Percentiles rank a stretch among this genome's conserved stretches.
Evolutionary conservation across 1,284 basidiomycete species (phyloP).

Genomic region (Melampsora americana): DNA sequence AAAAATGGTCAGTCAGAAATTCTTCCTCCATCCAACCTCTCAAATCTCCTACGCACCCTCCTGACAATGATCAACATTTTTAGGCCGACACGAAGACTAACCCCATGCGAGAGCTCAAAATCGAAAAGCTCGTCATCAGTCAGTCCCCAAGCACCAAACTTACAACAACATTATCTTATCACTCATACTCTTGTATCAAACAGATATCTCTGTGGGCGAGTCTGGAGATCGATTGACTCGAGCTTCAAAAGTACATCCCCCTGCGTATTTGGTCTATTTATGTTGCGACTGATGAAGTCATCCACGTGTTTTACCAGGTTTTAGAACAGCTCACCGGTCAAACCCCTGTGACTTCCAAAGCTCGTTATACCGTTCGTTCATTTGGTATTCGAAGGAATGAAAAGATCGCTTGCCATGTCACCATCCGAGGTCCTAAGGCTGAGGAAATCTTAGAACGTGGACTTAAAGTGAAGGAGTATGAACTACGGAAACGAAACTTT

Average conservation of each 20-base stretch:
- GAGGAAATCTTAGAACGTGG: conserved; percentile 99
- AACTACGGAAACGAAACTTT: conserved; percentile 84
- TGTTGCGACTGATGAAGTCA: neutral
- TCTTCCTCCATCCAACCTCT: too few relatives aligned
- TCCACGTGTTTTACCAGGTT: conserved; percentile 31
- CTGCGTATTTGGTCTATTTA: neutral
- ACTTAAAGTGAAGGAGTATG: conserved; percentile 99
- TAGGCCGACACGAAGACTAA: conserved; percentile 43
- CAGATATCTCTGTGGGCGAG: conserved; percentile 99
- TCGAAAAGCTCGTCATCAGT: conserved; percentile 45
- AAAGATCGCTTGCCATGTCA: conserved; percentile 99
- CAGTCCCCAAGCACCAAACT: conserved; percentile 5
- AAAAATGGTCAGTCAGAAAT: neutral
- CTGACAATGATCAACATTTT: neutral
- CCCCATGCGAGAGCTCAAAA: conserved; percentile 43
- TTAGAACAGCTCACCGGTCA: conserved; percentile 99
- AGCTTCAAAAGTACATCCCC: conserved; percentile 78
- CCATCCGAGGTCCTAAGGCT: conserved; percentile 97
- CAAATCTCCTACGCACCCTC: neutral
- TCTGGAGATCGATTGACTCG: conserved; percentile 98
- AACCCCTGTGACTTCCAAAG: conserved; percentile 98
- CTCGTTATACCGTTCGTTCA: conserved; percentile 97
- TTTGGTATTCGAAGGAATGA: conserved; percentile 99
- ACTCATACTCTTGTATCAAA: neutral
- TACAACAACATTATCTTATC: neutral